A percentile compares a stretch with the other conserved stretches of the same genome.
These are phyloP conservation scores for Metarhizium brunneum DNA, from an alignment of 2,329 filamentous ascomycete genomes.

Conservation along the genomic window DNA sequence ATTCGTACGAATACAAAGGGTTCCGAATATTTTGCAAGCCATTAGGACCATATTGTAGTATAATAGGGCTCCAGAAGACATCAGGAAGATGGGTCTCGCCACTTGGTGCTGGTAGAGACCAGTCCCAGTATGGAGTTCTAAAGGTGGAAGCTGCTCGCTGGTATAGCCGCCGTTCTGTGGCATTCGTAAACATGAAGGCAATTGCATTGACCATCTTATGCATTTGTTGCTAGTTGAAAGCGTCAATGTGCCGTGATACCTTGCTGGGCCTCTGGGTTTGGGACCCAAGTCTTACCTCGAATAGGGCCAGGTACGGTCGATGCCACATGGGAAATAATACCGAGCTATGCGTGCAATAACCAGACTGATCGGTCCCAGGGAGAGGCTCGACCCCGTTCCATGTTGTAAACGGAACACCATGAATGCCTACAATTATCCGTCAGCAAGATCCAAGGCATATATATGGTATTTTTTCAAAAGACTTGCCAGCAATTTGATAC, in stretches of 20 bases:
- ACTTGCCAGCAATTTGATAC: constrained; percentile 67
- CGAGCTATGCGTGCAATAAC: constrained; percentile 71
- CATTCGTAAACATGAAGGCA: constrained; percentile 37
- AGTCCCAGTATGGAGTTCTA: constrained; percentile 52
- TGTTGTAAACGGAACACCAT: constrained; percentile 59
- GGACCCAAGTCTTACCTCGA: constrained; percentile 33
- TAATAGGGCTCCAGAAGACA: constrained; percentile 35
- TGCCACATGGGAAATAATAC: constrained; percentile 77
- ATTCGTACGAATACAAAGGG: constrained; percentile 51
- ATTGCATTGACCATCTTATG: constrained; percentile 30
- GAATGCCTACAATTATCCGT: constrained; percentile 49
- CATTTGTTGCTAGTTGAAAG: constrained; percentile 24
- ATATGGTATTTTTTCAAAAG: background rate
- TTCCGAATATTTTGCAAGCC: constrained; percentile 48
- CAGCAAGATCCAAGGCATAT: background rate
- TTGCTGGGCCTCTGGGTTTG: background rate
- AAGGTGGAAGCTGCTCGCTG: constrained; percentile 40
- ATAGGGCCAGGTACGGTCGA: constrained; percentile 62
- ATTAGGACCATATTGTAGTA: constrained; percentile 47
- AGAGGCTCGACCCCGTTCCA: constrained; percentile 44
- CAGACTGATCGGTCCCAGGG: constrained; percentile 44
- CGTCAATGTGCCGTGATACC: constrained; percentile 8
- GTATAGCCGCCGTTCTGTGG: constrained; percentile 37
- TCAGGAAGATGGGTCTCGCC: constrained; percentile 38
- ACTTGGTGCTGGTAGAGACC: constrained; percentile 38